Evolutionary conservation across 306 rosid genomes (phyloP).

Genomic region (Trichosanthes truncata): DNA sequence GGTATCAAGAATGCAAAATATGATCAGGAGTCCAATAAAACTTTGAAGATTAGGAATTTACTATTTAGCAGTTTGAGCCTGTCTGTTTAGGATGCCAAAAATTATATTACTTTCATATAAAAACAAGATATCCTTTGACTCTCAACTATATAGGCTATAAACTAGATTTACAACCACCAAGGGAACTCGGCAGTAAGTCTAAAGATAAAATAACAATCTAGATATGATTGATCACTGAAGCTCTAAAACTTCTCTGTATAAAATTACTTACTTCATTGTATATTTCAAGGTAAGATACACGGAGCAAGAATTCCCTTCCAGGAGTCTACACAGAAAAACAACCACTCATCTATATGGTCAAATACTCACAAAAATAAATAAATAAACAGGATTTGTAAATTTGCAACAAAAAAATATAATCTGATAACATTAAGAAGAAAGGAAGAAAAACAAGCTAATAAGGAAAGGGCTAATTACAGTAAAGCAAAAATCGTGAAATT

Average conservation of each 20-base stretch:
- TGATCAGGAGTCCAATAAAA: neutral
- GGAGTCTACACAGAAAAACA: constrained; percentile 65
- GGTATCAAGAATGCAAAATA: constrained; percentile 28
- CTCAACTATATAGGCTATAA: neutral
- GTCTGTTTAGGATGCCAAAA: neutral
- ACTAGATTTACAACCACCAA: neutral
- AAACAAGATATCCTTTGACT: neutral
- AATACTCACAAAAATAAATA: neutral
- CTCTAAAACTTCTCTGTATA: neutral
- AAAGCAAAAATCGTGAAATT: neutral
- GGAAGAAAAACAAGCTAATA: neutral
- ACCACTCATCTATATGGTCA: neutral
- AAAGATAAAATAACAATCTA: neutral
- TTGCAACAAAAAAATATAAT: neutral
- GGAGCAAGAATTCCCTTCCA: constrained; percentile 94
- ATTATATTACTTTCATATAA: neutral
- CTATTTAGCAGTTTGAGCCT: neutral
- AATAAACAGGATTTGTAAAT: neutral
- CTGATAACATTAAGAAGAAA: neutral
- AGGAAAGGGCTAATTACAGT: neutral
- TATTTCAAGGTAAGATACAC: constrained; percentile 94
- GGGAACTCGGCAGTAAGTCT: neutral
- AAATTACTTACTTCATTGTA: constrained; percentile 72
- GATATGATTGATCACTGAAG: neutral
- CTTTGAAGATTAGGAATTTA: constrained; percentile 1